phyloP scores from a whole-genome alignment of 2,329 filamentous ascomycete species.

The Leptodontidium sp. region DNA sequence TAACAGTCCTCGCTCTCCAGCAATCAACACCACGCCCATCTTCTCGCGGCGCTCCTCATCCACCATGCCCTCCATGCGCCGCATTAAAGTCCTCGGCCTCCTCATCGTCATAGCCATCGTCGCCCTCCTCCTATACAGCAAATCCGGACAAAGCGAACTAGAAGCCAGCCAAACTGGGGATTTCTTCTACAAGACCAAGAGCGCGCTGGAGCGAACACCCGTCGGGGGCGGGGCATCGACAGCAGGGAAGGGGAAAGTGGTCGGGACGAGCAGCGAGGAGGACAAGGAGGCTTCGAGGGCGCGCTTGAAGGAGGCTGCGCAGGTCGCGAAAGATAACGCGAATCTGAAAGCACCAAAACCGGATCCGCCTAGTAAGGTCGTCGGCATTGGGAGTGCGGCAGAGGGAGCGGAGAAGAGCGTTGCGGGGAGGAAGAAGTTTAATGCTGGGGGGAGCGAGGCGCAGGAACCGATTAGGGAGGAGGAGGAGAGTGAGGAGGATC shows the following conservation, averaged over 20 bases:
- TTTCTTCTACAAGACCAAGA: conserved; percentile 68
- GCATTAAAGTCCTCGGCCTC: conserved; percentile 72
- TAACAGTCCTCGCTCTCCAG: conserved; percentile 12
- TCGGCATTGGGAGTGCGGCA: conserved; percentile 52
- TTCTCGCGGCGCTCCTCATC: conserved; percentile 27
- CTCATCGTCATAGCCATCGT: conserved; percentile 70
- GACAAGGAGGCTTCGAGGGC: conserved; percentile 63
- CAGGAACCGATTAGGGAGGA: conserved; percentile 49
- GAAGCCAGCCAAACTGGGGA: conserved; percentile 58
- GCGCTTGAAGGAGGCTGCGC: conserved; percentile 72
- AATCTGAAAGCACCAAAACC: conserved; percentile 72
- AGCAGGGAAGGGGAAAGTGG: conserved; percentile 8
- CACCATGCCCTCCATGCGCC: conserved; percentile 73
- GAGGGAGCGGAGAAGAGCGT: conserved; percentile 51
- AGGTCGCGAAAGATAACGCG: conserved; percentile 72
- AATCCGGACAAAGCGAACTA: conserved; percentile 58
- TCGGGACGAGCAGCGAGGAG: conserved; percentile 49
- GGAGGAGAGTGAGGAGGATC: conserved; percentile 64
- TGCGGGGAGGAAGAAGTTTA: conserved; percentile 59
- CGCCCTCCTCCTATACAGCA: conserved; percentile 76
- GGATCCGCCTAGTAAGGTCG: conserved; percentile 63
- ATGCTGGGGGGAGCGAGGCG: conserved; percentile 37
- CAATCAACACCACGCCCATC: conserved; percentile 35
- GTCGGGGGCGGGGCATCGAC: conserved; percentile 4
- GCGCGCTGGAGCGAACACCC: conserved; percentile 54